Evolutionary conservation across 129 eudicot species (phyloP), one percentile per base, ranked within the genome.

Genomic region (Artemisia argyi): DNA sequence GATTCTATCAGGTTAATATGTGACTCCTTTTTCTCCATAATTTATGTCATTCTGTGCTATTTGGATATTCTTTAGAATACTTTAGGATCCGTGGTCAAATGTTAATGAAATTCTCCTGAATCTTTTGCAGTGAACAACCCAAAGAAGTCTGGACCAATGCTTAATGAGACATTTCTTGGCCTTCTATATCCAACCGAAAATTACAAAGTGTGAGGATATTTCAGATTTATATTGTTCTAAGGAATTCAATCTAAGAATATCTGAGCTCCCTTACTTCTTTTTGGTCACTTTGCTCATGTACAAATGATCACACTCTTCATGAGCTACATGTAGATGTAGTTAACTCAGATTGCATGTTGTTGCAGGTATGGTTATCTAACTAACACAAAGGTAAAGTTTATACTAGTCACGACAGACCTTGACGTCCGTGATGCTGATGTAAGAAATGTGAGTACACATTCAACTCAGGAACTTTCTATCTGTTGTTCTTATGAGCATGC

Each of bases 131-230:
- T 90, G 82, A 95, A 88, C 86, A 95, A 95, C 82, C 99, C 99
- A 13, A 90, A 91, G 78, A 95, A 88, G 80, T 90, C 99, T 49
- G 96, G 96, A 72, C 96, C 97, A 16, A 86, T 90, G 80, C 81
- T 95, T 56, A 95, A 95, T 74, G 99, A 95, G 87, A 88, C 99
- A 49, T 95, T 95, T 72, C 97, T 94, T 74, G 99, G 99, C 24
- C 83, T 95, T 81, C 85, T 90, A 26, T 95, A 95, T 78, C 99
- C 99, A 68, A 86, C 97, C 18, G 96, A 91, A 66, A 95, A 88
- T 80, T 95, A 90, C 83, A 91, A 91, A 95, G 96, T 95, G 97
- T 95, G 73, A 80, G 96, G 66, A 78, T 52, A 63, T 65, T 77
- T 57, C 53, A 59, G 13, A 42, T 68, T 20, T 61, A 2, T 55